Conservation (phyloP, 148 eudicot species). For the Beta vulgaris region DNA sequence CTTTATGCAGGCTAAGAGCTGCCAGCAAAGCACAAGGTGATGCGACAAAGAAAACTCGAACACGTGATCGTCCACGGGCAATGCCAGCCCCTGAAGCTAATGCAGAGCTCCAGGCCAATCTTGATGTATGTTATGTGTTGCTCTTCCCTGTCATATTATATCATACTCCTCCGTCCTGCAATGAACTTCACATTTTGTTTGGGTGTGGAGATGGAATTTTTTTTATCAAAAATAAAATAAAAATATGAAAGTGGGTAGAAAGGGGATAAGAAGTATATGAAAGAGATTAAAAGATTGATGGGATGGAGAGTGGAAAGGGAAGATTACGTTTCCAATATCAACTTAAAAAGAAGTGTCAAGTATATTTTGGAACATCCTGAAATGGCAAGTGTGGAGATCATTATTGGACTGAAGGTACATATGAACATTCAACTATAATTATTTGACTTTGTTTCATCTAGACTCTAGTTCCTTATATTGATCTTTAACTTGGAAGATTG, state of each 20-base stretch:
- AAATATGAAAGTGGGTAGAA: not conserved
- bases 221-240: not conserved
- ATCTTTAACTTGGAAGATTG: not conserved
- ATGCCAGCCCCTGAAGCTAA: slow-evolving; percentile 94
- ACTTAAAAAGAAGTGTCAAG: not conserved
- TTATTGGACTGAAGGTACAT: not conserved
- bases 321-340: not conserved
- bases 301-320: not conserved
- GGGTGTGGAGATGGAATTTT: not conserved
- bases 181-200: not conserved
- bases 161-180: not conserved
- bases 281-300: not conserved
- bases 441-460: not conserved
- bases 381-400: not conserved
- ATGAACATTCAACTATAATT: not conserved
- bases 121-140: slow-evolving; percentile 53
- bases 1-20: slow-evolving; percentile 58
- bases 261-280: not conserved
- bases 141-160: slow-evolving; percentile 7
- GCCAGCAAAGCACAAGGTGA: slow-evolving; percentile 72
- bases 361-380: not conserved
- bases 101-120: slow-evolving; percentile 90
- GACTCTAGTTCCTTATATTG: not conserved
- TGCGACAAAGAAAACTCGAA: slow-evolving; percentile 52
- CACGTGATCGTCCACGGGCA: slow-evolving; percentile 70